phyloP scores from a whole-genome alignment of 257 asterid genomes.

The Galeopsis tetrahit region DNA sequence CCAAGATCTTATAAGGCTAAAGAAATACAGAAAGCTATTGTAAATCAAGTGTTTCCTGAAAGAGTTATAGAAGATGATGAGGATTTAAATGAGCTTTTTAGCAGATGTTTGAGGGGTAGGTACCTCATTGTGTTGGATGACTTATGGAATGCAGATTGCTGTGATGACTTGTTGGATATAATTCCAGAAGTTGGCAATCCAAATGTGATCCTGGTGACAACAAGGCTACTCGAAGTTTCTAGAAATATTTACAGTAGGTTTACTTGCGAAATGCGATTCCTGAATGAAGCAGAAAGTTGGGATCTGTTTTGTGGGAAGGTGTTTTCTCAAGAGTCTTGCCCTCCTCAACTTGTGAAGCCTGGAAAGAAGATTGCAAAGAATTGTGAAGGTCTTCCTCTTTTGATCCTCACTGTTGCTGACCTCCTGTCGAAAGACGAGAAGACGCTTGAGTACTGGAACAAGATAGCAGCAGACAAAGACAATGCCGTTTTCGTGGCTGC shows the following conservation, averaged over 20 bases:
- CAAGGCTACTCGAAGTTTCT: neutral
- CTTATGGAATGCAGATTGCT: neutral
- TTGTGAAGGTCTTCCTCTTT: slow-evolving; percentile 22
- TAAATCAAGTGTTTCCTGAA: neutral
- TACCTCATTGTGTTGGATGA: slow-evolving; percentile 4
- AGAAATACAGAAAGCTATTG: neutral
- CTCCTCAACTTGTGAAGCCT: neutral
- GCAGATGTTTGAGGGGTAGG: neutral
- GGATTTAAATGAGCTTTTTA: too few species aligned
- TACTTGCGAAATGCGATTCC: neutral
- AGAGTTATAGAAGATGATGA: neutral
- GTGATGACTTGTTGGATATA: neutral
- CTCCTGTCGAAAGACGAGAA: neutral
- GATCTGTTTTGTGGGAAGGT: neutral
- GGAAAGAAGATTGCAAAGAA: neutral
- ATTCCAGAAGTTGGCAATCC: neutral
- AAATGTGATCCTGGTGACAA: neutral
- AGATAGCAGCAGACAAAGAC: slow-evolving; percentile 1
- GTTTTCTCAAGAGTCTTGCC: neutral
- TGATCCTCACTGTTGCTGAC: neutral
- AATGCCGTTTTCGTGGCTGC: slow-evolving; percentile 4
- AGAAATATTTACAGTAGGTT: neutral
- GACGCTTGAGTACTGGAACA: neutral
- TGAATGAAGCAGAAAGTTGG: slow-evolving; percentile 18
- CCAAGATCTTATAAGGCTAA: neutral